Evolutionary conservation across 73 alveolate species (phyloP).

Genomic region (Paramecium caudatum): DNA sequence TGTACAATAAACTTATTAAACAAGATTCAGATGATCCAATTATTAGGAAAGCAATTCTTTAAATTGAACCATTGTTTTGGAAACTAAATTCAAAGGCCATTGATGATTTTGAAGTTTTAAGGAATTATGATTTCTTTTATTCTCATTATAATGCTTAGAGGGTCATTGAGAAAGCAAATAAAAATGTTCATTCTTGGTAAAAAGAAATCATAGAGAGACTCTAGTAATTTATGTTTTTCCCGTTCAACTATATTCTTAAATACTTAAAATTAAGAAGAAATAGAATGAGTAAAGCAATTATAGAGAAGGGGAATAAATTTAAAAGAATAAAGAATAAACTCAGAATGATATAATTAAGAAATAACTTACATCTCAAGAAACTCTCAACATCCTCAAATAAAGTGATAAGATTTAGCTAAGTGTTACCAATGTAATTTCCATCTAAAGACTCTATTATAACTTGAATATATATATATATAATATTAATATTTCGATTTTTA

Average conservation of each 20-base stretch:
- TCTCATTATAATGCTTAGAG: not conserved
- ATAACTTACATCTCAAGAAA: not conserved
- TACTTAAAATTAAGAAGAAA: conserved; percentile 49
- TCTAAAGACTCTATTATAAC: conserved; percentile 2
- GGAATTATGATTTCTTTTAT: not conserved
- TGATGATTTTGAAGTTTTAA: conserved; percentile 24
- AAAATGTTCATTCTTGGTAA: conserved; percentile 25
- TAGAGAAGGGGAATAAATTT: conserved; percentile 28
- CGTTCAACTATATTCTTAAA: conserved; percentile 34
- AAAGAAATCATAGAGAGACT: not conserved
- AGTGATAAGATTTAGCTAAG: not conserved
- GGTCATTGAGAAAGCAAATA: not conserved
- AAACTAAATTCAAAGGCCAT: not conserved
- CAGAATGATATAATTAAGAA: conserved; percentile 12
- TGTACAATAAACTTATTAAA: conserved; percentile 6
- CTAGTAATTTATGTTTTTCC: not conserved
- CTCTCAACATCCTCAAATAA: conserved; percentile 26
- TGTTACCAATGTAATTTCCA: not conserved
- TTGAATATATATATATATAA: not conserved
- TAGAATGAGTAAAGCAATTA: conserved; percentile 18
- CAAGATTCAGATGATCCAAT: conserved; percentile 18
- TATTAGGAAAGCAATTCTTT: not conserved
- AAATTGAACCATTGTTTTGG: conserved; percentile 41
- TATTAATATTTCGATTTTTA: not conserved
- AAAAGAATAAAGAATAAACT: conserved; percentile 3